Conservation (phyloP, 768 basidiomycete species). For the Kwoniella botswanensis region DNA sequence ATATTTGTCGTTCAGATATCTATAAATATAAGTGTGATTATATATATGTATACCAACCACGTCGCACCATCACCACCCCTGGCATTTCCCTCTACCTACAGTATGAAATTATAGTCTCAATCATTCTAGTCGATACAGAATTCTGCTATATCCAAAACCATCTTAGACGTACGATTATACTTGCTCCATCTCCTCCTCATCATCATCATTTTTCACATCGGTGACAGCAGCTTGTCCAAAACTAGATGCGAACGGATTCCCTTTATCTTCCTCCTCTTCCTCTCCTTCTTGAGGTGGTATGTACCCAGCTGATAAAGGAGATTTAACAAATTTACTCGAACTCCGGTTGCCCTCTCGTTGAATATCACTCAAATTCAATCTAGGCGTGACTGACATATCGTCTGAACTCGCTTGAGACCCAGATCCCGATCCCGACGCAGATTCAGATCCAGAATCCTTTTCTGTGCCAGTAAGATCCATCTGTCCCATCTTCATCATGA, state of each 20-base stretch:
- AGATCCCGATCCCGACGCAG: too few relatives aligned
- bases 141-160: neutral
- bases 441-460: neutral
- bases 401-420: neutral
- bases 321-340: neutral
- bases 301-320: neutral
- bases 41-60: too few relatives aligned
- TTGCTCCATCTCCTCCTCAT: neutral
- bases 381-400: neutral
- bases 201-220: neutral
- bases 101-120: neutral
- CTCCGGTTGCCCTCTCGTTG: neutral
- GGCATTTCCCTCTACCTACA: too few relatives aligned
- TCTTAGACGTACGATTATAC: neutral
- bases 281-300: neutral
- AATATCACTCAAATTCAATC: neutral
- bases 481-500: slow-evolving; percentile 8
- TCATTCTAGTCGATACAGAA: neutral
- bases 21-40: too few relatives aligned
- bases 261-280: neutral
- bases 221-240: neutral
- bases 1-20: too few relatives aligned
- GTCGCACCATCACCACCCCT: too few relatives aligned
- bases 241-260: slow-evolving; percentile 6
- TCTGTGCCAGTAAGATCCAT: slow-evolving; percentile 8